Percentiles rank a stretch among this genome's conserved stretches.
Conservation (phyloP, 768 basidiomycete species). For the Cyclocybe aegerita region DNA sequence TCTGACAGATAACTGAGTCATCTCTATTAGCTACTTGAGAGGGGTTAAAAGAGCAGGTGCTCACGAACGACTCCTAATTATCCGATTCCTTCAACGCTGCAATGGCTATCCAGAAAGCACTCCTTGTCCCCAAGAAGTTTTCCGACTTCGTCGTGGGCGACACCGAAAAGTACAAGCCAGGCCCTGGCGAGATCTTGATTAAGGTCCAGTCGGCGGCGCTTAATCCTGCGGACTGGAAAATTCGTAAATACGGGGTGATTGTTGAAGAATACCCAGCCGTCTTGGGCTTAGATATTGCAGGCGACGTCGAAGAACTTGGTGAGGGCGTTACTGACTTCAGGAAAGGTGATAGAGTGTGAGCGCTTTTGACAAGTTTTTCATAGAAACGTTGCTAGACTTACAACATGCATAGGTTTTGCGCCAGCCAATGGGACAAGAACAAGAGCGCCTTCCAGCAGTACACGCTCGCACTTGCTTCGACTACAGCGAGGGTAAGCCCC, state of each 20-base stretch:
- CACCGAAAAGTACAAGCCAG: slow-evolving; percentile 24
- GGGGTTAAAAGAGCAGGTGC: background rate
- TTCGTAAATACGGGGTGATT: slow-evolving; percentile 23
- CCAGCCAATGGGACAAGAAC: slow-evolving; percentile 36
- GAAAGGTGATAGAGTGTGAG: slow-evolving; percentile 55
- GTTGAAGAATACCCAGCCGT: slow-evolving; percentile 39
- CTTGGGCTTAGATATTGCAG: slow-evolving; percentile 50
- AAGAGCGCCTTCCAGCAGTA: slow-evolving; percentile 46
- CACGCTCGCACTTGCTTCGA: slow-evolving; percentile 35
- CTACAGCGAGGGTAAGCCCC: slow-evolving; percentile 35
- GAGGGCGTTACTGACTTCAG: slow-evolving; percentile 49
- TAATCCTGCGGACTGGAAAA: slow-evolving; percentile 46
- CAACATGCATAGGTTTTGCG: slow-evolving; percentile 33
- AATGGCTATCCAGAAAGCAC: slow-evolving; percentile 30
- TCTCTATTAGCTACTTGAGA: background rate
- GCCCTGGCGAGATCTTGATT: slow-evolving; percentile 40
- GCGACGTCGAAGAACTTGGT: slow-evolving; percentile 50
- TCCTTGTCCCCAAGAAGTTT: slow-evolving; percentile 19
- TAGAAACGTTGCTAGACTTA: background rate
- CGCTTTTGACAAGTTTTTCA: background rate
- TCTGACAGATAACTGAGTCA: no score
- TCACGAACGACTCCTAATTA: no score
- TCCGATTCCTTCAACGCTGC: background rate
- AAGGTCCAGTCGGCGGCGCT: slow-evolving; percentile 38
- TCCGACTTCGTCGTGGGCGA: slow-evolving; percentile 19